Conservation (phyloP, 257 asterid species). For the Solanum habrochaites region DNA sequence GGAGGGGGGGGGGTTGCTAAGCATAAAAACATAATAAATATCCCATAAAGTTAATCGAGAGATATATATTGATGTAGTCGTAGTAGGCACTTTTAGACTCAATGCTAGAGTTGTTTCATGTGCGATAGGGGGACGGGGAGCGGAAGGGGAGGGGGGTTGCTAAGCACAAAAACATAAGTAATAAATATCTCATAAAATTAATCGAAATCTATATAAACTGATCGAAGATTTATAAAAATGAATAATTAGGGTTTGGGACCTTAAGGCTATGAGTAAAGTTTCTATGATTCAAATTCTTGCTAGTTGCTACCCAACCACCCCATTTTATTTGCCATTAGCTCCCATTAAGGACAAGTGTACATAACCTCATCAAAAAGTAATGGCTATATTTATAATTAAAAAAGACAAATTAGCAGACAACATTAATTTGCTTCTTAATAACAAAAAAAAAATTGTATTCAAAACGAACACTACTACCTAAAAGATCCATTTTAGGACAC, state of each 20-base stretch:
- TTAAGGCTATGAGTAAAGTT: background rate
- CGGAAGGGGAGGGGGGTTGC: no score
- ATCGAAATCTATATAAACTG: fast-evolving
- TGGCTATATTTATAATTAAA: no score
- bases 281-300: background rate
- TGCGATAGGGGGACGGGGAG: no score
- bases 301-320: background rate
- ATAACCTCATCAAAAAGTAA: background rate
- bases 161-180: background rate
- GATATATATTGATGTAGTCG: no score
- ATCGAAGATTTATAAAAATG: no score
- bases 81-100: no score
- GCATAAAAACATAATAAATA: no score
- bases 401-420: conserved; percentile 1
- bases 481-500: background rate
- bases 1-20: no score
- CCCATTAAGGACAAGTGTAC: conserved; percentile 9
- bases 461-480: background rate
- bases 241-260: background rate
- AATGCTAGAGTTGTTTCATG: no score
- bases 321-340: background rate
- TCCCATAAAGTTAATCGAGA: no score
- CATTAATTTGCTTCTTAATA: background rate
- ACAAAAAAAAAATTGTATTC: background rate
- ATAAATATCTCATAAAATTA: background rate